Conservation (phyloP, 495 filamentous ascomycete genomes). For the Choiromyces venosus region DNA sequence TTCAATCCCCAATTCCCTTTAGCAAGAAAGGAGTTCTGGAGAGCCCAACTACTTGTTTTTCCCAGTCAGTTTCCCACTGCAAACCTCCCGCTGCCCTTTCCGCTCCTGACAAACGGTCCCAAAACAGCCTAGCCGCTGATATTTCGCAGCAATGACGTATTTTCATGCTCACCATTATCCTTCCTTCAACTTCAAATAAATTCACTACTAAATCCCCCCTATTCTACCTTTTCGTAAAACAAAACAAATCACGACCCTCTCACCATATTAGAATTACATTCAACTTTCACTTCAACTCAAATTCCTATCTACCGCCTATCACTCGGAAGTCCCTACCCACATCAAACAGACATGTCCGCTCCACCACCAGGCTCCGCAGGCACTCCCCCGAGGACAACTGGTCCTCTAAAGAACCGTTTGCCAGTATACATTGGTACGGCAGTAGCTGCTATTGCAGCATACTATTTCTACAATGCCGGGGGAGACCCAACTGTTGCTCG, state of each 20-base stretch:
- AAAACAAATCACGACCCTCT: not conserved
- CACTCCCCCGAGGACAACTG: constrained; percentile 49
- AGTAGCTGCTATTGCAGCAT: constrained; percentile 65
- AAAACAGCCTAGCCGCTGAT: constrained; percentile 15
- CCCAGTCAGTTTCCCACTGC: not conserved
- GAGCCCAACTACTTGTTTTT: not conserved
- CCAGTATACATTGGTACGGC: constrained; percentile 55
- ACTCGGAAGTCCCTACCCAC: constrained; percentile 23
- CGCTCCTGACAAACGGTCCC: constrained; percentile 24
- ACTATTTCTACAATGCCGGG: constrained; percentile 87
- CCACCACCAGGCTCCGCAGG: constrained; percentile 28
- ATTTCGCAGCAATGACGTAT: constrained; percentile 20
- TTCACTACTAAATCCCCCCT: constrained; percentile 5
- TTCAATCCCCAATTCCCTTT: not conserved
- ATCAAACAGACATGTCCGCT: constrained; percentile 40
- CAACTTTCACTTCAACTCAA: constrained; percentile 26
- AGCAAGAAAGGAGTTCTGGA: not conserved
- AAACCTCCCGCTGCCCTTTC: constrained; percentile 8
- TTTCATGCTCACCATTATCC: constrained; percentile 20
- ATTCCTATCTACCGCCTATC: constrained; percentile 9
- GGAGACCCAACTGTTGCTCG: constrained; percentile 74
- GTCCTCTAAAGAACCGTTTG: constrained; percentile 50
- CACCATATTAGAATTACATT: not conserved
- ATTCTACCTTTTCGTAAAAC: not conserved
- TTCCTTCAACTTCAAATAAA: constrained; percentile 31